Evolutionary conservation across 2,329 filamentous ascomycete species (phyloP).

Genomic region (Calonectria pauciramosa): DNA sequence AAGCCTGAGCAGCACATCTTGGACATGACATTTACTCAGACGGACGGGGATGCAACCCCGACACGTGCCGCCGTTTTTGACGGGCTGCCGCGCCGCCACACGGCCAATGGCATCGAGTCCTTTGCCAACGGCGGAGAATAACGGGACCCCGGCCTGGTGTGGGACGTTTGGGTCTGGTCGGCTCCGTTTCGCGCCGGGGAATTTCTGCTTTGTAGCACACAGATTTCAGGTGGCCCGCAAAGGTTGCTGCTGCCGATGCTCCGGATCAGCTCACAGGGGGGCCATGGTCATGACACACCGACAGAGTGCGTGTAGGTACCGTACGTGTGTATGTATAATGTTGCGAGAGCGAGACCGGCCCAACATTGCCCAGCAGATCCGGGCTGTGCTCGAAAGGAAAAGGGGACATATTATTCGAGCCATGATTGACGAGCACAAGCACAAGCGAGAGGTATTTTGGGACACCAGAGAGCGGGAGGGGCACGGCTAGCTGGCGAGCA

Average conservation of each 20-base stretch:
- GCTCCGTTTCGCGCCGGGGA: conserved; percentile 8
- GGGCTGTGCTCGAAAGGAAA: not conserved
- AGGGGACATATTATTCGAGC: not conserved
- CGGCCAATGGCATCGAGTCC: not conserved
- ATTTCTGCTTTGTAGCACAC: not conserved
- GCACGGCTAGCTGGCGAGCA: not conserved
- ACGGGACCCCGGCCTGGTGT: not conserved
- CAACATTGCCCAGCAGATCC: not conserved
- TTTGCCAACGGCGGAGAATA: not conserved
- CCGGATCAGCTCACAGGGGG: conserved; percentile 11
- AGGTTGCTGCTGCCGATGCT: conserved; percentile 10
- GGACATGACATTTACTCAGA: too few species aligned
- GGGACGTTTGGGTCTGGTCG: not conserved
- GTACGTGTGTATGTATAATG: not conserved
- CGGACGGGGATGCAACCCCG: not conserved
- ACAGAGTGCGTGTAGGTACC: not conserved
- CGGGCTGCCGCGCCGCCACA: not conserved
- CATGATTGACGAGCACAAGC: not conserved
- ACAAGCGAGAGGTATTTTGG: conserved; percentile 6
- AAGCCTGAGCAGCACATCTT: not conserved
- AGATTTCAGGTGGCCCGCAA: not conserved
- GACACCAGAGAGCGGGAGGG: not conserved
- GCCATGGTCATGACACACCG: not conserved
- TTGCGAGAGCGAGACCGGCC: not conserved
- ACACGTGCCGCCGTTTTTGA: not conserved